Conservation (phyloP, 1,284 basidiomycete species). For the Ustilago cynodontis region DNA sequence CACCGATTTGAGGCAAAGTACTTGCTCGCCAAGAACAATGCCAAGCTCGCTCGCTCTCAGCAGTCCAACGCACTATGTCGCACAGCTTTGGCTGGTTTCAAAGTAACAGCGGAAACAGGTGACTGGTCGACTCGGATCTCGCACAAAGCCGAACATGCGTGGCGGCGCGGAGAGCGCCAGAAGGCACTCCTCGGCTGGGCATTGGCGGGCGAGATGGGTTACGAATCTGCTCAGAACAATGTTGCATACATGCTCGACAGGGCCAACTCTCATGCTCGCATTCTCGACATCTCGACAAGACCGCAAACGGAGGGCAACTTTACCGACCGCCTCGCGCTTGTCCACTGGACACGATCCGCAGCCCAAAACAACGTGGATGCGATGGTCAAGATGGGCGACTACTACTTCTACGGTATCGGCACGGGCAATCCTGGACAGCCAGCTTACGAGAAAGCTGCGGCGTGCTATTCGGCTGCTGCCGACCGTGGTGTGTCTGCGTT, state of each 20-base stretch:
- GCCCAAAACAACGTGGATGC: slow-evolving; percentile 94
- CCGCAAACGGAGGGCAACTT: slow-evolving; percentile 32
- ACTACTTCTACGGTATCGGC: slow-evolving; percentile 80
- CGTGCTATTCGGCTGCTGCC: slow-evolving; percentile 89
- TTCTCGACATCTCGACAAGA: slow-evolving; percentile 14
- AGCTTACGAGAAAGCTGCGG: slow-evolving; percentile 83
- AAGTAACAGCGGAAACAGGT: slow-evolving; percentile 57
- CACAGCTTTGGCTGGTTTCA: slow-evolving; percentile 54
- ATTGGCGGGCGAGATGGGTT: slow-evolving; percentile 86
- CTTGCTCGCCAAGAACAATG: slow-evolving; percentile 54
- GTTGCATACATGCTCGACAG: slow-evolving; percentile 92
- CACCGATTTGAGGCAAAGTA: slow-evolving; percentile 59
- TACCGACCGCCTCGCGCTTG: slow-evolving; percentile 82
- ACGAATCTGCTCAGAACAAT: slow-evolving; percentile 94
- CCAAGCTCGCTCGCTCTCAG: slow-evolving; percentile 37
- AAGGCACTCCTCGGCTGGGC: slow-evolving; percentile 75
- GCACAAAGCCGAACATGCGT: slow-evolving; percentile 64
- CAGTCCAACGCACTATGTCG: slow-evolving; percentile 44
- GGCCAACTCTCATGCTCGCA: slow-evolving; percentile 40
- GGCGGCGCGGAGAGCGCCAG: slow-evolving; percentile 54
- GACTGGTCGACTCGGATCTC: slow-evolving; percentile 66
- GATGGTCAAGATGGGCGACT: slow-evolving; percentile 88
- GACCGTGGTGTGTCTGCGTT: slow-evolving; percentile 90
- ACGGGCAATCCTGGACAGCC: slow-evolving; percentile 74
- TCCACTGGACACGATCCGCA: slow-evolving; percentile 93